Evolutionary conservation across 768 basidiomycete genomes (phyloP), one percentile per base, ranked within the genome.

Genomic region (Podaxis sp.): DNA sequence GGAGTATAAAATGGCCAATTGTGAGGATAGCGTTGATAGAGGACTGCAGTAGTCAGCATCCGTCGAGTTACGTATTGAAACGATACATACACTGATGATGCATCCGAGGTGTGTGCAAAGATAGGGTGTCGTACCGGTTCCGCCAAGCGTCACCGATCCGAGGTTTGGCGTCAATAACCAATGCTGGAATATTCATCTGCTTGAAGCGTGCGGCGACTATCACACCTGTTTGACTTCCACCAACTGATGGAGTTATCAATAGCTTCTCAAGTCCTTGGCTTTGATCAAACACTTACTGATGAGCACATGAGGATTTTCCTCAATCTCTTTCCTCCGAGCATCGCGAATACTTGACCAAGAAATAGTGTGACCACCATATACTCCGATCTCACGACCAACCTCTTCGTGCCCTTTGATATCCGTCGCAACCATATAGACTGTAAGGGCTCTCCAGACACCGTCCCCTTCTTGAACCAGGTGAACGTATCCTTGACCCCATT

Each of bases 371-470:
- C 46, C 61, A 9, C 61, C 61, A 22, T 62, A 56, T 7, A 56
- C 26, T 9, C 61, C 61, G 15, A 55, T 4, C 40, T 62, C 61
- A 3, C 61, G 40, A 17, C 28, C 44, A 8, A 9, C 22, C 38
- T 62, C 61, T 39, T 55, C 61, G 15, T 62, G 61, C 17, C 54
- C 61, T 22, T 62, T 62, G 40, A 62, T 51, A 56, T 62, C 54
- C 11, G 12, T 26, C 3, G 61, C 53, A 24, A 17, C 19, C 42
- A 62, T 26, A n/a, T 62, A 49, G 3, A 62, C 61, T 13, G 36
- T 13, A 19, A 62, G 44, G 26, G 61, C 61, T 33, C 40, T 62
- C 61, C 61, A 62, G 15, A 36, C 30, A 17, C 26, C 46, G 3
- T 62, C 61, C 22, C 17, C 54, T 39, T 62, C 61, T 26, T 48